Evolutionary conservation across 768 basidiomycete genomes (phyloP).

Genomic region (Chalciporus piperatus): DNA sequence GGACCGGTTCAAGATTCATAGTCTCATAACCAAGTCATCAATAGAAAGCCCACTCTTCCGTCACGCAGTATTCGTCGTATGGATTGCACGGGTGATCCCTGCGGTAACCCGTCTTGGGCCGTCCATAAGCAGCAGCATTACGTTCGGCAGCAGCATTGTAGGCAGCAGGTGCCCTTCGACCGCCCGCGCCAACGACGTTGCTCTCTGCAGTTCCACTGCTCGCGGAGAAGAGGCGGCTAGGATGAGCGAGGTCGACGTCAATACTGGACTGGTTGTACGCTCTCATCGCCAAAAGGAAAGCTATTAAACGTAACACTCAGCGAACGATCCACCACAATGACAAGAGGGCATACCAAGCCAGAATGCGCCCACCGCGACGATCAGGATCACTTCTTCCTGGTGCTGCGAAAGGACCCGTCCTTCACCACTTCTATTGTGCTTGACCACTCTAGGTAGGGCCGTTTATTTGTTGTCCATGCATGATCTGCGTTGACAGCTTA

Average conservation of each 20-base stretch:
- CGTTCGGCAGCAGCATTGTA: slow-evolving; percentile 26
- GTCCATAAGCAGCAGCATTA: slow-evolving; percentile 29
- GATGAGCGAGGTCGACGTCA: slow-evolving; percentile 29
- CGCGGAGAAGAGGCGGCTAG: slow-evolving; percentile 30
- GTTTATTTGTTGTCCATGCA: neutral
- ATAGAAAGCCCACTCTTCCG: slow-evolving; percentile 66
- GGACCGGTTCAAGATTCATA: neutral
- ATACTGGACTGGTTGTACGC: slow-evolving; percentile 34
- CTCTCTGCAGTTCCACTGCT: slow-evolving; percentile 34
- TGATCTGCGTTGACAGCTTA: slow-evolving; percentile 33
- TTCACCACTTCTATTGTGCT: slow-evolving; percentile 64
- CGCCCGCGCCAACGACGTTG: slow-evolving; percentile 33
- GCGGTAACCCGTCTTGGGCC: slow-evolving; percentile 30
- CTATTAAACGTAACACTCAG: slow-evolving; percentile 21
- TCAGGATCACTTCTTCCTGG: slow-evolving; percentile 73
- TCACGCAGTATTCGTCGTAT: slow-evolving; percentile 64
- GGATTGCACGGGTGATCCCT: slow-evolving; percentile 54
- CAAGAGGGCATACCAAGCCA: slow-evolving; percentile 62
- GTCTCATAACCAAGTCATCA: slow-evolving; percentile 13
- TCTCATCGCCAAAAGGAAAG: slow-evolving; percentile 42
- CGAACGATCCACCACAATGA: slow-evolving; percentile 4
- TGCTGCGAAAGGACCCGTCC: slow-evolving; percentile 56
- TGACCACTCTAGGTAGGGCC: slow-evolving; percentile 53
- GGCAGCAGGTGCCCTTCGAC: slow-evolving; percentile 24
- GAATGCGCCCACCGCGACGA: slow-evolving; percentile 68